phyloP scores from a whole-genome alignment of 2,329 filamentous ascomycete species.

The Helotiales sp. region DNA sequence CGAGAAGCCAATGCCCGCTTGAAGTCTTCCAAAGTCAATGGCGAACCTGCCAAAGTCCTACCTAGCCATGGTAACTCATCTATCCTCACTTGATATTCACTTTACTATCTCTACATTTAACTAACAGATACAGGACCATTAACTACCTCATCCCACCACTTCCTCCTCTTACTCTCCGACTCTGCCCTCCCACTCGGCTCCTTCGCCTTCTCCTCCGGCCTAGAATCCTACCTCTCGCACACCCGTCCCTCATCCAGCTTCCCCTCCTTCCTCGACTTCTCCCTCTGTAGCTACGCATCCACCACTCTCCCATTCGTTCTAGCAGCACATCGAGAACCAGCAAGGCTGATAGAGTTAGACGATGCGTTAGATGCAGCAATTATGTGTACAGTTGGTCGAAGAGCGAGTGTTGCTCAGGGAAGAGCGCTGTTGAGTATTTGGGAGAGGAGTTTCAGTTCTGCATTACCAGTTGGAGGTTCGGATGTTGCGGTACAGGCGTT shows the following conservation, averaged over 20 bases:
- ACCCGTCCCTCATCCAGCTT: constrained; percentile 52
- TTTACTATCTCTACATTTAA: neutral
- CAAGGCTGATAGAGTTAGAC: constrained; percentile 58
- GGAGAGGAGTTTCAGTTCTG: constrained; percentile 65
- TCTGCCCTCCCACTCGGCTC: constrained; percentile 80
- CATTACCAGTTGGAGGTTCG: constrained; percentile 33
- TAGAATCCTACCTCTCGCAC: constrained; percentile 82
- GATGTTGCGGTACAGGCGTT: constrained; percentile 25
- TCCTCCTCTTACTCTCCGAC: constrained; percentile 76
- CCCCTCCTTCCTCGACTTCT: constrained; percentile 66
- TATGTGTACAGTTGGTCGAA: constrained; percentile 75
- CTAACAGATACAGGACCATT: constrained; percentile 20
- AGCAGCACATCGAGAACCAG: constrained; percentile 60
- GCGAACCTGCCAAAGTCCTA: constrained; percentile 18
- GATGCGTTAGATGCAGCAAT: constrained; percentile 76
- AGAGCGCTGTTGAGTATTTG: constrained; percentile 73
- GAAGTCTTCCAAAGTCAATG: constrained; percentile 27
- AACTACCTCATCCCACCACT: constrained; percentile 48
- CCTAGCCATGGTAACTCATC: constrained; percentile 22
- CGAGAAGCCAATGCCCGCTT: constrained; percentile 45
- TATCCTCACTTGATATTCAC: constrained; percentile 6
- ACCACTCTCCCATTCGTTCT: constrained; percentile 76
- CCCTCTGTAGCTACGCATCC: constrained; percentile 68
- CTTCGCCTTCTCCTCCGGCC: constrained; percentile 82
- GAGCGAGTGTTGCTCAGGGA: constrained; percentile 75